These are phyloP conservation scores for Paramecium sexaurelia DNA, from an alignment of 73 alveolate species.

Conservation along the genomic window DNA sequence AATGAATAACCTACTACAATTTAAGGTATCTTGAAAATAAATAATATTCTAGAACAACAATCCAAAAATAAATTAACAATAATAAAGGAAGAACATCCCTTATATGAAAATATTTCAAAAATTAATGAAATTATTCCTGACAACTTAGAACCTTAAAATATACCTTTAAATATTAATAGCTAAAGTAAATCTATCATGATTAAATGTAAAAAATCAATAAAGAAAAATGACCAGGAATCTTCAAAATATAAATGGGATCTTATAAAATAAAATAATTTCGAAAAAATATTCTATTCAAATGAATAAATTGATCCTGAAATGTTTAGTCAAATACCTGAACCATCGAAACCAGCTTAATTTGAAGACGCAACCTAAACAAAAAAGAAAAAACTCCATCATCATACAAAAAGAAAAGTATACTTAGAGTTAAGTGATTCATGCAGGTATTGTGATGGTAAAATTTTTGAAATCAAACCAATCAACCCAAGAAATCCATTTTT, in stretches of 20 bases:
- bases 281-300: neutral
- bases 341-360: neutral
- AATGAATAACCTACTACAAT: neutral
- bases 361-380: neutral
- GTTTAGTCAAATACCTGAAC: neutral
- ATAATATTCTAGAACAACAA: neutral
- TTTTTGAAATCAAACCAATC: neutral
- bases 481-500: constrained; percentile 1
- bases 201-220: neutral
- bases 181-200: neutral
- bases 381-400: neutral
- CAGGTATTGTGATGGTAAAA: neutral
- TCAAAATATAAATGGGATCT: neutral
- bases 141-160: neutral
- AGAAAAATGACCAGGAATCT: neutral
- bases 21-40: neutral
- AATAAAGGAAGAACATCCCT: neutral
- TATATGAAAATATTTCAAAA: neutral
- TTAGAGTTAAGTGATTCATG: neutral
- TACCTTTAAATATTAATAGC: neutral
- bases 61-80: neutral
- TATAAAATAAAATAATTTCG: neutral
- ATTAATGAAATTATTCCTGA: neutral
- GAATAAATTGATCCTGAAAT: neutral
- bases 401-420: neutral